Evolutionary conservation across 257 asterid genomes (phyloP), one percentile per base, ranked within the genome.

Genomic region (Solanum peruvianum): DNA sequence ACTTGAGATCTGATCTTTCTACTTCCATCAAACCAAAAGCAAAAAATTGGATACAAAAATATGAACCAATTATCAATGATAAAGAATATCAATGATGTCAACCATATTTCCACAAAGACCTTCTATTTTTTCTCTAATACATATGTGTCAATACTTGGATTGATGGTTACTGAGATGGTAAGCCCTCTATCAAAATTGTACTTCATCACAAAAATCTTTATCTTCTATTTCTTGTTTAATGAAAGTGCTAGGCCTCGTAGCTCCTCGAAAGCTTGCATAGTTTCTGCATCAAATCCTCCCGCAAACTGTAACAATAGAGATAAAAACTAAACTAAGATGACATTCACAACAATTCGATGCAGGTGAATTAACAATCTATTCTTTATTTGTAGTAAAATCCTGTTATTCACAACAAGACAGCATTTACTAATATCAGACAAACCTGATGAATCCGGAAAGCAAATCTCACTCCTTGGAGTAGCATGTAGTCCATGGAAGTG

Each of bases 401-500:
- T 80, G 42, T 45, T 58, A 11, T 58, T 58, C 84, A 42, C n/a
- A 3, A 47, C 25, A 47, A 78, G 42, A 37, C 64, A 27, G 84
- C 47, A 45, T 78, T 78, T 78, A 47, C 11, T n/a, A 9, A 18
- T 39, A 44, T 29, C n/a, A 37, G 70, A 90, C 91, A 31, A 69
- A 96, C 99, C 99, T 95, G 99, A 93, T 96, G 99, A 87, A 96
- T 94, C 73, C 99, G 90, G 92, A 95, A 95, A 80, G 99, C 99
- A 92, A 93, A 96, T 89, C 99, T 91, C 76, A 95, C 99, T 88
- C 99, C 99, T 84, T 96, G 98, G 39, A 96, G 96, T 47, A 96
- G 88, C 98, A 94, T 93, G 88, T 94, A 96, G 70, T 96, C 98
- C 93, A 93, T 86, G 83, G 98, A 94, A 21, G 99, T 92, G 86